Conservation (phyloP, 345 rosid species). For the Salix dunnii region DNA sequence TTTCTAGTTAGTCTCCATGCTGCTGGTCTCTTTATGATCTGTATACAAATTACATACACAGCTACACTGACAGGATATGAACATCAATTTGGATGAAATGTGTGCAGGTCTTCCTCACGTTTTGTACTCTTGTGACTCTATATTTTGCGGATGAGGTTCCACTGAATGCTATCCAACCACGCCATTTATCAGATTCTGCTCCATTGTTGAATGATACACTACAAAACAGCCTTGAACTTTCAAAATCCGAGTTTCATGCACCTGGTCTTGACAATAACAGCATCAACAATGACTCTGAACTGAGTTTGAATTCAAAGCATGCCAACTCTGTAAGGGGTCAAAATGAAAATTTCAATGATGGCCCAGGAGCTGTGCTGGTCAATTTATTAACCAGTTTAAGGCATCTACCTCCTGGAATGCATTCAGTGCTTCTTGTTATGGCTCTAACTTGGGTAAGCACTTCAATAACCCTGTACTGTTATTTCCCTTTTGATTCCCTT, state of each 20-base stretch:
- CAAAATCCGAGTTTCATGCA: slow-evolving; percentile 39
- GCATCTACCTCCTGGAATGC: slow-evolving; percentile 92
- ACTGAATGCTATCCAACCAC: slow-evolving; percentile 37
- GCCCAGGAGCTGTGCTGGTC: slow-evolving; percentile 89
- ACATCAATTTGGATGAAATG: background rate
- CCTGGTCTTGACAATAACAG: slow-evolving; percentile 23
- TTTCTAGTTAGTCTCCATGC: background rate
- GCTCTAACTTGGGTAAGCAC: slow-evolving; percentile 92
- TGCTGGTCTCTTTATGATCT: background rate
- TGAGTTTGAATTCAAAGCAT: slow-evolving; percentile 31
- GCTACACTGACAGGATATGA: background rate
- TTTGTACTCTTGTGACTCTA: slow-evolving; percentile 80
- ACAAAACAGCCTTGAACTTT: slow-evolving; percentile 41
- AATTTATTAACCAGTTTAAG: slow-evolving; percentile 91
- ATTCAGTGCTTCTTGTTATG: slow-evolving; percentile 85
- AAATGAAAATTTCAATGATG: slow-evolving; percentile 54
- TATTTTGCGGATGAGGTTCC: slow-evolving; percentile 90
- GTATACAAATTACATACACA: background rate
- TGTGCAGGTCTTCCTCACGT: slow-evolving; percentile 74
- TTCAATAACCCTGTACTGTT: background rate
- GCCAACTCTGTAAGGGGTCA: slow-evolving; percentile 34
- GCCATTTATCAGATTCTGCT: slow-evolving; percentile 60
- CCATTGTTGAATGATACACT: slow-evolving; percentile 69
- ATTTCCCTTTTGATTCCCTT: background rate
- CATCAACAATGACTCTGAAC: slow-evolving; percentile 36